These are phyloP conservation scores for Fennellomyces sp. DNA, from an alignment of 371 early-diverging fungal genomes.

Conservation along the genomic window DNA sequence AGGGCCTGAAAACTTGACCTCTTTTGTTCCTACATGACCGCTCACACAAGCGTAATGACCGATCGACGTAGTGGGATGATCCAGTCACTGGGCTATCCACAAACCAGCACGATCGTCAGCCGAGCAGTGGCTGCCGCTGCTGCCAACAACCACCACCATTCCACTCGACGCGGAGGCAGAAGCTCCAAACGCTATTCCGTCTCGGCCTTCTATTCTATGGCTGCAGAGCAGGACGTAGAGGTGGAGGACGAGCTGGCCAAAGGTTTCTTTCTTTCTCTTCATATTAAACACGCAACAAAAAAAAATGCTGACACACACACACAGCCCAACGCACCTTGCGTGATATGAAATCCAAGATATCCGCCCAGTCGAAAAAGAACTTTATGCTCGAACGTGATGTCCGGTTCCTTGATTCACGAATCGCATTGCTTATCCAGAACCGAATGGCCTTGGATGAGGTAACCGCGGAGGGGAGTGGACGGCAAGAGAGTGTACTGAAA, in stretches of 20 bases:
- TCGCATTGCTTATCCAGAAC: constrained; percentile 93
- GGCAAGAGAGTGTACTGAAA: not conserved
- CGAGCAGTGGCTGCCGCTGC: constrained; percentile 52
- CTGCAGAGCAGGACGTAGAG: constrained; percentile 93
- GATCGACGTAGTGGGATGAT: constrained; percentile 52
- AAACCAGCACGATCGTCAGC: constrained; percentile 38
- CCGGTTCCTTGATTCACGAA: constrained; percentile 90
- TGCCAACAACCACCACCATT: constrained; percentile 48
- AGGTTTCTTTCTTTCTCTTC: too few relatives aligned
- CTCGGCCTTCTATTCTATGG: constrained; percentile 92
- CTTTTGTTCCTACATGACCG: not conserved
- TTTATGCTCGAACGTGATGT: constrained; percentile 94
- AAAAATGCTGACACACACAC: not conserved
- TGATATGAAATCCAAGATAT: constrained; percentile 88
- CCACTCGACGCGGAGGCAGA: constrained; percentile 33
- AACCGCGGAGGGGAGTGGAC: not conserved
- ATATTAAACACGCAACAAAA: too few relatives aligned
- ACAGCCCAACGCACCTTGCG: constrained; percentile 83
- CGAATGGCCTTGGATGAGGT: constrained; percentile 89
- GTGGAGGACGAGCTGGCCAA: constrained; percentile 92
- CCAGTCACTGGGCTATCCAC: constrained; percentile 38
- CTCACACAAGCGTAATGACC: constrained; percentile 24
- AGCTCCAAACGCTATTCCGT: constrained; percentile 81
- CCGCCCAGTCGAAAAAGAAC: constrained; percentile 94
- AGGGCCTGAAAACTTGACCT: not conserved